These are phyloP conservation scores for Botrytis sinoallii DNA, from an alignment of 2,329 filamentous ascomycete species.

Conservation along the genomic window DNA sequence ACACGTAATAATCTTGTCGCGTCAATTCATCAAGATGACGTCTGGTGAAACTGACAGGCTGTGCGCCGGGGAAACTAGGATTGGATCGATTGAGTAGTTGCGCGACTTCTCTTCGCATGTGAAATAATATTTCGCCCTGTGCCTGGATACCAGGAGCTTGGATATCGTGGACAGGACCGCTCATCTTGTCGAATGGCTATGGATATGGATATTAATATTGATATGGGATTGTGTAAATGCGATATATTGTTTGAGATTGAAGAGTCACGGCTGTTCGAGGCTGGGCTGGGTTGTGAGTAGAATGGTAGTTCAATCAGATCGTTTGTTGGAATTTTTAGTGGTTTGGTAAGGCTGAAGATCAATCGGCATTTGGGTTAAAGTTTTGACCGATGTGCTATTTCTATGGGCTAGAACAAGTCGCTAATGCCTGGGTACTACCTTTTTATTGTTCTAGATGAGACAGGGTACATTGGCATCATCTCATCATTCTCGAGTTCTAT, in stretches of 20 bases:
- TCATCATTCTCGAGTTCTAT: not conserved
- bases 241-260: not conserved
- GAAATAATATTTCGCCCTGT: conserved; percentile 54
- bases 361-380: conserved; percentile 10
- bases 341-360: conserved; percentile 17
- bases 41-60: conserved; percentile 87
- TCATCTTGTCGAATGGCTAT: conserved; percentile 20
- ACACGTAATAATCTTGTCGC: conserved; percentile 88
- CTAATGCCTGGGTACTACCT: not conserved
- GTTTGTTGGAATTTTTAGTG: conserved; percentile 11
- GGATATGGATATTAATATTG: not conserved
- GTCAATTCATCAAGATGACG: conserved; percentile 80
- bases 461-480: not conserved
- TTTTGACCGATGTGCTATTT: not conserved
- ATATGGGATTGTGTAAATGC: not conserved
- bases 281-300: not conserved
- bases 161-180: conserved; percentile 39
- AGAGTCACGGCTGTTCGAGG: not conserved
- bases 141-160: conserved; percentile 64
- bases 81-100: conserved; percentile 68
- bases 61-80: conserved; percentile 77
- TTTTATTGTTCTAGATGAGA: not conserved
- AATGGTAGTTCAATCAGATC: not conserved
- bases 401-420: not conserved
- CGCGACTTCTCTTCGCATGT: conserved; percentile 71